A percentile compares a stretch with the other conserved stretches of the same genome.
These are phyloP conservation scores for Haplographium delicatum DNA, from an alignment of 495 filamentous ascomycete species.

Conservation along the genomic window DNA sequence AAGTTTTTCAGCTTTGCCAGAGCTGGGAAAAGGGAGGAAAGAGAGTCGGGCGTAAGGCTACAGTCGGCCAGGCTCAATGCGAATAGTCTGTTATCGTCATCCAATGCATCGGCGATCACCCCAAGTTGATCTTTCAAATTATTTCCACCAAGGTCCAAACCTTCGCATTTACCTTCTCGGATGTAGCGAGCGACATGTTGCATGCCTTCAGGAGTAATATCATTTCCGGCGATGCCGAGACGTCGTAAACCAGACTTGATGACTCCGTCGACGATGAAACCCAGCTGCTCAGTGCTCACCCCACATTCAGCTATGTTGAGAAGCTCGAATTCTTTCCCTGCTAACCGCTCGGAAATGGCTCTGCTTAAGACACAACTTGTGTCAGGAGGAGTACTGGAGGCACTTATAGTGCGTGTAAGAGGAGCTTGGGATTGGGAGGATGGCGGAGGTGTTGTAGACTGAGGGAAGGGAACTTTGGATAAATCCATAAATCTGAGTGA, in stretches of 20 bases:
- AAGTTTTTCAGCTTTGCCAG: constrained; percentile 68
- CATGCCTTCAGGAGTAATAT: constrained; percentile 65
- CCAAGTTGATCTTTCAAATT: constrained; percentile 64
- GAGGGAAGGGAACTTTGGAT: constrained; percentile 78
- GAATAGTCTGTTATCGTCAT: constrained; percentile 57
- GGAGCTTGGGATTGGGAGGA: neutral
- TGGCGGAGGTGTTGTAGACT: constrained; percentile 20
- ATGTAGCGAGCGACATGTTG: constrained; percentile 73
- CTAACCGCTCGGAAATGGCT: constrained; percentile 69
- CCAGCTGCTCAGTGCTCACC: constrained; percentile 62
- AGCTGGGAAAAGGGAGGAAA: constrained; percentile 72
- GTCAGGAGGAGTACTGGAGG: constrained; percentile 8
- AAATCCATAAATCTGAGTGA: constrained; percentile 83
- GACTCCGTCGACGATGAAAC: constrained; percentile 68
- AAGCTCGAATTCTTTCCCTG: constrained; percentile 71
- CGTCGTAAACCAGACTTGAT: constrained; percentile 68
- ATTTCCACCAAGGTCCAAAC: constrained; percentile 92
- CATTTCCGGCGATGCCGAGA: constrained; percentile 77
- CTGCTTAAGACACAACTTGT: constrained; percentile 57
- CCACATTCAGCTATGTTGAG: constrained; percentile 77
- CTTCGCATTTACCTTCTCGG: constrained; percentile 70
- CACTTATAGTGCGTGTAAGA: constrained; percentile 19
- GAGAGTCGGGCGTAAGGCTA: constrained; percentile 63
- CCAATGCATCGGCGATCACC: constrained; percentile 56
- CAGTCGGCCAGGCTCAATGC: constrained; percentile 86